phyloP scores from a whole-genome alignment of 306 rosid genomes.

The Sechiopsis laciniata region DNA sequence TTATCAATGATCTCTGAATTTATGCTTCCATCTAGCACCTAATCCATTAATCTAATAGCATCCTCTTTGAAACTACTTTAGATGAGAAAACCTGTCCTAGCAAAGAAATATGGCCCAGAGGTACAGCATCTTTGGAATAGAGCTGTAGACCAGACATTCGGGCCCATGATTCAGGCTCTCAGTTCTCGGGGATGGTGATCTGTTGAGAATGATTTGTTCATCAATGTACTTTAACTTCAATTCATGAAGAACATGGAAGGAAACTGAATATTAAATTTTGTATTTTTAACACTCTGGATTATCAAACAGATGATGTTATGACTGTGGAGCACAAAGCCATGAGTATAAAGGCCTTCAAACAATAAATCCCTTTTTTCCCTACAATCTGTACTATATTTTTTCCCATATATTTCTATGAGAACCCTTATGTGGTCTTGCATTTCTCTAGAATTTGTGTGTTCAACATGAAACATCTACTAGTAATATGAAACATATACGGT shows the following conservation, averaged over 20 bases:
- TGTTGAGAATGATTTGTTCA: slow-evolving; percentile 17
- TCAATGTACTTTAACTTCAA: slow-evolving; percentile 6
- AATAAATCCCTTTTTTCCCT: background rate
- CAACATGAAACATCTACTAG: too few relatives aligned
- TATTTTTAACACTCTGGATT: slow-evolving; percentile 15
- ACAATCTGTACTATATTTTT: too few relatives aligned
- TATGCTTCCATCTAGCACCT: background rate
- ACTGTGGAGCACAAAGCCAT: background rate
- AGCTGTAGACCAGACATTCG: slow-evolving; percentile 63
- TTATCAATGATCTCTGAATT: slow-evolving; percentile 14
- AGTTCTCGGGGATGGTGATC: slow-evolving; percentile 84
- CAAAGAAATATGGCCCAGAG: slow-evolving; percentile 56
- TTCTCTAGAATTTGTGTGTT: too few relatives aligned
- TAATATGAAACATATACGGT: too few relatives aligned
- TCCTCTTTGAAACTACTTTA: slow-evolving; percentile 28
- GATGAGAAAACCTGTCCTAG: slow-evolving; percentile 58
- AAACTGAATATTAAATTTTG: background rate
- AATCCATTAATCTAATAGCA: slow-evolving; percentile 4
- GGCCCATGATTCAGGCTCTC: slow-evolving; percentile 63
- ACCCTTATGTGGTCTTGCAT: too few relatives aligned
- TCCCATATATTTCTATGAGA: too few relatives aligned
- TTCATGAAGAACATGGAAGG: background rate
- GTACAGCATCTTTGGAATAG: slow-evolving; percentile 76
- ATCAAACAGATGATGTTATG: background rate
- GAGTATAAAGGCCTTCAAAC: background rate